These are phyloP conservation scores for Backusella sp. DNA, from an alignment of 192 early-diverging fungal species.

Conservation along the genomic window DNA sequence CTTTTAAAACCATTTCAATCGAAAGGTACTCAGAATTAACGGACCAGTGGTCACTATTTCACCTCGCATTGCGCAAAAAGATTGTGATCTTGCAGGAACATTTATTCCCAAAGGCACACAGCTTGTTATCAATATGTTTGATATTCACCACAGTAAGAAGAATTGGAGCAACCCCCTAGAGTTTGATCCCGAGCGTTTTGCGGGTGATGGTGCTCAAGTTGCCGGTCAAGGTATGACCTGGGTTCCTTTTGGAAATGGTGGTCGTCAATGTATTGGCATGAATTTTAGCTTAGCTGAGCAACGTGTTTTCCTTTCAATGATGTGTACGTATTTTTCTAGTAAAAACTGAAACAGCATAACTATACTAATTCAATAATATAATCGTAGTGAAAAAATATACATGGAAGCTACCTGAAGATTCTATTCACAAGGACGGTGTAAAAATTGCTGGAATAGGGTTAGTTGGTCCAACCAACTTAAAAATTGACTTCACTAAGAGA, in stretches of 20 bases:
- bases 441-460: neutral
- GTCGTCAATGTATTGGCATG: constrained; percentile 60
- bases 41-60: neutral
- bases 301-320: constrained; percentile 53
- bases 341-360: neutral
- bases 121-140: constrained; percentile 15
- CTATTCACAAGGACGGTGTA: constrained; percentile 21
- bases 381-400: constrained; percentile 31
- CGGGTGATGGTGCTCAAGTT: constrained; percentile 1
- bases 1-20: too few relatives aligned
- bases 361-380: neutral
- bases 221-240: constrained; percentile 33
- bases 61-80: constrained; percentile 1
- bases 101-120: constrained; percentile 22
- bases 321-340: constrained; percentile 3
- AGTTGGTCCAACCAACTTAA: neutral
- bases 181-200: constrained; percentile 29
- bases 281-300: constrained; percentile 60
- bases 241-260: constrained; percentile 56
- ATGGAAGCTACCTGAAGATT: constrained; percentile 9
- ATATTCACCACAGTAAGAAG: constrained; percentile 9
- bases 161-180: constrained; percentile 13
- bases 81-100: neutral
- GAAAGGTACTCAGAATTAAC: constrained; percentile 16
- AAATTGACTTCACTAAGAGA: neutral